These are phyloP conservation scores for Penicillium ochrochloron DNA, from an alignment of 495 filamentous ascomycete species.

Conservation along the genomic window DNA sequence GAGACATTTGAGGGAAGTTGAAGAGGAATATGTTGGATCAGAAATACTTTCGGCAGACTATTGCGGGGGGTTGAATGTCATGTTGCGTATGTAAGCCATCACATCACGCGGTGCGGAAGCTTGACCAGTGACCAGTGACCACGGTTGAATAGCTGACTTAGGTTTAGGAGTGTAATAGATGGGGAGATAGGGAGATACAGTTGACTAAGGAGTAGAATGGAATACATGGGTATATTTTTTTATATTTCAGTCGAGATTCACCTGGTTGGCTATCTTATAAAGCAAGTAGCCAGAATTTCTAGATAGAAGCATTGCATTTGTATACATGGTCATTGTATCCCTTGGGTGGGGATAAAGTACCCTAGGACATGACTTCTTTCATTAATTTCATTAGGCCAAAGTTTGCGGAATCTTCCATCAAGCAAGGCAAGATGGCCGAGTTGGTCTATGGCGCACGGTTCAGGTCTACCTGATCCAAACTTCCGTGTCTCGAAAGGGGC, in stretches of 20 bases:
- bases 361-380: too few relatives aligned
- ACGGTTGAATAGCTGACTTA: not conserved
- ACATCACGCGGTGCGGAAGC: constrained; percentile 19
- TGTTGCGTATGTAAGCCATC: constrained; percentile 33
- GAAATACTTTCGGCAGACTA: constrained; percentile 1
- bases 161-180: not conserved
- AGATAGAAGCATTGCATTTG: not conserved
- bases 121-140: constrained; percentile 7
- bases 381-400: not conserved
- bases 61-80: constrained; percentile 18
- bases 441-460: constrained; percentile 40
- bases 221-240: not conserved
- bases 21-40: constrained; percentile 8
- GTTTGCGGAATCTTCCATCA: not conserved
- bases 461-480: constrained; percentile 32
- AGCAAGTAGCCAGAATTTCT: not conserved
- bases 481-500: constrained; percentile 27
- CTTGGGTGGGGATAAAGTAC: not conserved
- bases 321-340: not conserved
- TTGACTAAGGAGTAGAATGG: too few relatives aligned
- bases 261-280: not conserved
- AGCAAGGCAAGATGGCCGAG: constrained; percentile 18
- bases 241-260: not conserved
- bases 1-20: constrained; percentile 19
- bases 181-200: not conserved